Evolutionary conservation across 768 basidiomycete species (phyloP), one percentile per base, ranked within the genome.

Genomic region (Amylocystis lapponica): DNA sequence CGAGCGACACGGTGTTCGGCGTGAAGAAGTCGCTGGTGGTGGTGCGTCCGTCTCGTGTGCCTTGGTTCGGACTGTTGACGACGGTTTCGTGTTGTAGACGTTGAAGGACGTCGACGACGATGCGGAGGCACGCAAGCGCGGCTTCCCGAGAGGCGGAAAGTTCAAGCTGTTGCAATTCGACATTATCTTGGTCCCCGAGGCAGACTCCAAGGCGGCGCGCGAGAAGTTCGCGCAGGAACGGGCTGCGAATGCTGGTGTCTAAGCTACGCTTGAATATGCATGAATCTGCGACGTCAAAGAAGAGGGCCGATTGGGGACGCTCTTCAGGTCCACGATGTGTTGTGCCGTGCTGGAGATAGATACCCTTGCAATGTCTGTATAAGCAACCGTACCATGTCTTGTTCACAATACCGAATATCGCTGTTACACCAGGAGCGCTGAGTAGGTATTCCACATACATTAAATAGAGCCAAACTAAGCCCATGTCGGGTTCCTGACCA

Each of bases 1-100:
- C 62, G 5, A 86, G 79, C 46, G 89, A 92, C 56, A 71, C 76
- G 10, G 86, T 91, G 3, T 90, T 91, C 61, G 88, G 90, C 9
- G 88, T 86, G 19, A 87, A 87, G 62, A 73, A 75, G 36, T 86
- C 83, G 5, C 68, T 93, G 21, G 72, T 90, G 16, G 76, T 88
- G 50, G 87, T 89, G 62, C 39, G 78, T 69, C 27, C 30, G 9
- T 9, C 16, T 14, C 16, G 26, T 3, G 40, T 20, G 35, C 30
- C 12, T 4, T 27, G 23, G 19, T n/a, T 22, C 16, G 34, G 19
- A 37, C 27, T 7, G 32, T 26, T 11, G 17, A 26, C 34, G 27
- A 46, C 39, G 37, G 7, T 25, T 6, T 19, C 26, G 1, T 30
- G 35, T 25, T 44, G 22, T 55, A 83, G 82, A 70, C 71, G 34